phyloP scores from a whole-genome alignment of 2,329 filamentous ascomycete genomes.

The Colletotrichum acutatum region DNA sequence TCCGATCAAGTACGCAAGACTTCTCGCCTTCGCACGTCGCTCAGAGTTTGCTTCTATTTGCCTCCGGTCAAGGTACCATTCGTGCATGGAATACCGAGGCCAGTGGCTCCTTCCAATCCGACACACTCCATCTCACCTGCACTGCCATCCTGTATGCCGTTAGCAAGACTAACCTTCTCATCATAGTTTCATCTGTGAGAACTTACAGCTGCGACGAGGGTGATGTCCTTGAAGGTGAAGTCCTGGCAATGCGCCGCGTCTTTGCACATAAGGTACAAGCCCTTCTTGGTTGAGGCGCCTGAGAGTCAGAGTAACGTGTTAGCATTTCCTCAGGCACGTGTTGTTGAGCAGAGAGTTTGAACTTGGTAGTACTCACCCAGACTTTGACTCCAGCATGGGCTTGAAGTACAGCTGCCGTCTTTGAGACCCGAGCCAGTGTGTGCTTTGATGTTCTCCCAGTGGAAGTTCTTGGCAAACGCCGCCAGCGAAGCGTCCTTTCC shows the following conservation, averaged over 20 bases:
- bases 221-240: conserved; percentile 20
- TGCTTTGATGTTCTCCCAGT: conserved; percentile 16
- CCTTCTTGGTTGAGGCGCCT: conserved; percentile 16
- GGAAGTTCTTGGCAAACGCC: conserved; percentile 19
- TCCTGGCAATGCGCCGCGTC: conserved; percentile 23
- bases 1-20: too few relatives aligned
- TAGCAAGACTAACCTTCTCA: neutral
- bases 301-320: neutral
- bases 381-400: conserved; percentile 21
- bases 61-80: conserved; percentile 6
- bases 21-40: too few relatives aligned
- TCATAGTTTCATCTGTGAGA: too few relatives aligned
- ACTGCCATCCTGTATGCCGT: neutral
- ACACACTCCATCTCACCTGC: conserved; percentile 18
- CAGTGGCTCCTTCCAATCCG: conserved; percentile 6
- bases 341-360: neutral
- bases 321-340: neutral
- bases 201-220: conserved; percentile 9
- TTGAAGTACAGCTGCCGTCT: conserved; percentile 15
- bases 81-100: conserved; percentile 22
- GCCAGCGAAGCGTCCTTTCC: conserved; percentile 18
- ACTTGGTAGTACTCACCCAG: neutral
- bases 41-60: neutral
- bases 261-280: conserved; percentile 22
- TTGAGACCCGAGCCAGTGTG: conserved; percentile 6